Evolutionary conservation across 805 yeast species (phyloP).

Genomic region (Pichia pseudocactophila): DNA sequence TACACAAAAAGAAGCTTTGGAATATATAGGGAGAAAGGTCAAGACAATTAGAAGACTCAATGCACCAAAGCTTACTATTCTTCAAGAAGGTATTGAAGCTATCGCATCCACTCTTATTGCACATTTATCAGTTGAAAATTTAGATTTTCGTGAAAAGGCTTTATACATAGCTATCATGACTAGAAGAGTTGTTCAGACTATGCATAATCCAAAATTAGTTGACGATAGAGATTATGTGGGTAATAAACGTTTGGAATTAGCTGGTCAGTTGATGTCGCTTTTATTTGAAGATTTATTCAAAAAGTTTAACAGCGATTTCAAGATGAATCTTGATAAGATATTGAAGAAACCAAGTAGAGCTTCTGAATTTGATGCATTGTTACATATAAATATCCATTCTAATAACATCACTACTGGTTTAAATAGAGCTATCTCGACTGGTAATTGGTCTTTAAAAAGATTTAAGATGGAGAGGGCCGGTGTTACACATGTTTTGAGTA

Average conservation of each 20-base stretch:
- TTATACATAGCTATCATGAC: constrained; percentile 94
- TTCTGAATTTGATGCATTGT: constrained; percentile 86
- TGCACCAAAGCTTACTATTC: constrained; percentile 64
- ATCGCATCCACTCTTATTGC: constrained; percentile 95
- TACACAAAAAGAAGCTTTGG: constrained; percentile 91
- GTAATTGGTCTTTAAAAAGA: constrained; percentile 97
- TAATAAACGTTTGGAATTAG: constrained; percentile 91
- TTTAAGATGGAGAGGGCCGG: constrained; percentile 99
- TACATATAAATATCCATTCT: constrained; percentile 84
- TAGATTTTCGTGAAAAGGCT: constrained; percentile 91
- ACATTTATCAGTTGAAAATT: constrained; percentile 72
- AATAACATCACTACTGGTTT: constrained; percentile 90
- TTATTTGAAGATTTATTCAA: constrained; percentile 95
- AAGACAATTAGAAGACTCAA: constrained; percentile 85
- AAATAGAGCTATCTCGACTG: constrained; percentile 95
- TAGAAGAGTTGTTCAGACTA: constrained; percentile 89
- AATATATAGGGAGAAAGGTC: constrained; percentile 83
- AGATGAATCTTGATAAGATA: constrained; percentile 88
- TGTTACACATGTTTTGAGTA: constrained; percentile 90
- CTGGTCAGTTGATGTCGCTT: constrained; percentile 93
- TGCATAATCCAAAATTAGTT: constrained; percentile 90
- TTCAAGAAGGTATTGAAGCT: constrained; percentile 96
- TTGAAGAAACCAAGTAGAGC: constrained; percentile 91
- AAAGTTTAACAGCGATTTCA: constrained; percentile 90
- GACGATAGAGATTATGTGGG: constrained; percentile 99